phyloP scores from a whole-genome alignment of 768 basidiomycete genomes.

The Daedalea quercina region DNA sequence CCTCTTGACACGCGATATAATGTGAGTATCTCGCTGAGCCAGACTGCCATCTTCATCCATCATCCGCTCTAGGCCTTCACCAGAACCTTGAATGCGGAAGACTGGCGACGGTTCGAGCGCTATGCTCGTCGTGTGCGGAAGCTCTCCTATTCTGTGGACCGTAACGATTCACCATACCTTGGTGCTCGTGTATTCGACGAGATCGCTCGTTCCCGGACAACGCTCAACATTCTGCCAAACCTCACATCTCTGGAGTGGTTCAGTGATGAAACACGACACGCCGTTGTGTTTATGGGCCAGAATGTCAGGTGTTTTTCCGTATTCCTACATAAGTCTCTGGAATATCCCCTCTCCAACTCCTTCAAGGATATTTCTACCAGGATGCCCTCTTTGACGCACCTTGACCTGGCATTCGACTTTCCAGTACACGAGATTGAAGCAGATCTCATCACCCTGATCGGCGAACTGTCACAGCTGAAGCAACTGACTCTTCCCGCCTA shows the following conservation, averaged over 20 bases:
- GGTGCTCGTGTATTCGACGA: constrained; percentile 39
- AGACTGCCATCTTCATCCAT: not conserved
- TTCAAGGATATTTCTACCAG: constrained; percentile 38
- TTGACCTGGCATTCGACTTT: constrained; percentile 40
- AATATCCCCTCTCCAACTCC: constrained; percentile 23
- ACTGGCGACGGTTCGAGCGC: constrained; percentile 49
- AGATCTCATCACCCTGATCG: constrained; percentile 33
- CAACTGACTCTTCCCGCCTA: constrained; percentile 47
- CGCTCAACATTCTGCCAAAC: constrained; percentile 47
- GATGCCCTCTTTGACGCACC: constrained; percentile 41
- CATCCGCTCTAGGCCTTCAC: constrained; percentile 6
- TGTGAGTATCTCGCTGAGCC: not conserved
- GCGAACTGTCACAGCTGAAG: constrained; percentile 35
- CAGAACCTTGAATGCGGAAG: constrained; percentile 36
- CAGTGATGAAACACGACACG: constrained; percentile 26
- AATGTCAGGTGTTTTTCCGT: constrained; percentile 35
- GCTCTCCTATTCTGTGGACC: constrained; percentile 6
- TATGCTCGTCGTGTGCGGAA: constrained; percentile 32
- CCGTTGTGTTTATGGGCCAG: constrained; percentile 53
- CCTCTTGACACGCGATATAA: constrained; percentile 16
- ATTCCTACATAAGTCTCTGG: constrained; percentile 22
- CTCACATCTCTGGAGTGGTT: constrained; percentile 46
- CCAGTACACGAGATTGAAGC: constrained; percentile 36
- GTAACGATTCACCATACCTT: not conserved
- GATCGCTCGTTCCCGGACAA: constrained; percentile 48